Percentiles rank a stretch among this genome's conserved stretches.
Conservation (phyloP, 179 eudicot species). For the Actinidia polygama region DNA sequence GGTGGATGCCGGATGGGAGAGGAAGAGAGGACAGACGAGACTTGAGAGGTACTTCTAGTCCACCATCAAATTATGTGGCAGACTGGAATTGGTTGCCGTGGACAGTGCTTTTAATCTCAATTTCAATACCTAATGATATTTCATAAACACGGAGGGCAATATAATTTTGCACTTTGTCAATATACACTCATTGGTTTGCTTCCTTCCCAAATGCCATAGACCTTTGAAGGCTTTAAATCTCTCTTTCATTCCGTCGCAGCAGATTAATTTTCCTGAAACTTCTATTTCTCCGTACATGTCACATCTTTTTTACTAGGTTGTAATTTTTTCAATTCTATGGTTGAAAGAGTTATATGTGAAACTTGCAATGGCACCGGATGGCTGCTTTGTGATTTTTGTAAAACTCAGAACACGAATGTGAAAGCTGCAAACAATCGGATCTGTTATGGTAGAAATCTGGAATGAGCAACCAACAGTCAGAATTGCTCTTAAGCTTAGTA, state of each 20-base stretch:
- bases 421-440: constrained; percentile 66
- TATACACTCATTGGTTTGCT: constrained; percentile 10
- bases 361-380: constrained; percentile 80
- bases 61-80: too few relatives aligned
- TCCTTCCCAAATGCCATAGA: constrained; percentile 4
- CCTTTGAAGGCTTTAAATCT: background rate
- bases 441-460: too few relatives aligned
- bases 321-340: constrained; percentile 28
- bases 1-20: too few relatives aligned
- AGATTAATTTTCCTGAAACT: background rate
- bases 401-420: constrained; percentile 83
- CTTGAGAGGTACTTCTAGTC: too few relatives aligned
- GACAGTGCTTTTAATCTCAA: too few relatives aligned
- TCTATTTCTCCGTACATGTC: background rate
- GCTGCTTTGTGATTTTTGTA: constrained; percentile 87
- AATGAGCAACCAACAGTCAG: too few relatives aligned
- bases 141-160: too few relatives aligned
- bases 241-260: background rate
- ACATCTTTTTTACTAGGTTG: background rate
- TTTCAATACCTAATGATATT: too few relatives aligned
- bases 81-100: too few relatives aligned
- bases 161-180: too few relatives aligned
- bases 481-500: too few relatives aligned
- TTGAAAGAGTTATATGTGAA: constrained; percentile 64
- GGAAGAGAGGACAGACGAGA: too few relatives aligned